Evolutionary conservation across 2,329 filamentous ascomycete genomes (phyloP), one percentile per base, ranked within the genome.

Genomic region (Scedosporium minutisporum): DNA sequence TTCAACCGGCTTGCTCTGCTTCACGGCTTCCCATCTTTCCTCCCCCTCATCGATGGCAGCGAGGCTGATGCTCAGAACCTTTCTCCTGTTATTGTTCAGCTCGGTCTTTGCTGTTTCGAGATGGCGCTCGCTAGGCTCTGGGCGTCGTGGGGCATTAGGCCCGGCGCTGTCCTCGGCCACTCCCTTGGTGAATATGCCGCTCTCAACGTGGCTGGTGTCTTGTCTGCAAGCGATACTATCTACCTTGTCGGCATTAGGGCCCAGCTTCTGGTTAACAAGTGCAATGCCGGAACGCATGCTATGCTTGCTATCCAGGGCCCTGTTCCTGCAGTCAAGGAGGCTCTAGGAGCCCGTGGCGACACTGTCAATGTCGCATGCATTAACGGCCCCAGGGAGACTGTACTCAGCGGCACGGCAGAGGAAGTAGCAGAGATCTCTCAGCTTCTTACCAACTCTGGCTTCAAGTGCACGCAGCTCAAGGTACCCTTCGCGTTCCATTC

Each of bases 111-210:
- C 57, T 80, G 78, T 63, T 78, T 84, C 57, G 79, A 86, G 71
- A 85, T 84, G 75, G 83, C 84, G 5, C 73, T 86, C 10, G 79
- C 79, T 3, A 77, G 76, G 48, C 73, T 85, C 1, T 86, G 83
- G 83, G 70, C 66, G n/a, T 81, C 79, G 1, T 83, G 81, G 79
- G 82, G 82, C 44, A 74, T 86, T 62, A 74, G 71, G 53, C 83
- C 83, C 2, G 78, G 80, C 16, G 82, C 76, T 5, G 82, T 86
- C 1, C 71, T 85, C 14, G 83, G 83, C 18, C 83, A 85, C 72
- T 89, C 86, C 67, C 76, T 91, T 29, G 88, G 88, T 61, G 88
- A 91, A 72, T 91, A 90, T 68, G 87, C 88, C 44, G 88, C 88
- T 48, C 81, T 91, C 10, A 81, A 89, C 68, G 80, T 86, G 48